phyloP scores from a whole-genome alignment of 2,329 filamentous ascomycete species.

The Epicoccum sorghinum region DNA sequence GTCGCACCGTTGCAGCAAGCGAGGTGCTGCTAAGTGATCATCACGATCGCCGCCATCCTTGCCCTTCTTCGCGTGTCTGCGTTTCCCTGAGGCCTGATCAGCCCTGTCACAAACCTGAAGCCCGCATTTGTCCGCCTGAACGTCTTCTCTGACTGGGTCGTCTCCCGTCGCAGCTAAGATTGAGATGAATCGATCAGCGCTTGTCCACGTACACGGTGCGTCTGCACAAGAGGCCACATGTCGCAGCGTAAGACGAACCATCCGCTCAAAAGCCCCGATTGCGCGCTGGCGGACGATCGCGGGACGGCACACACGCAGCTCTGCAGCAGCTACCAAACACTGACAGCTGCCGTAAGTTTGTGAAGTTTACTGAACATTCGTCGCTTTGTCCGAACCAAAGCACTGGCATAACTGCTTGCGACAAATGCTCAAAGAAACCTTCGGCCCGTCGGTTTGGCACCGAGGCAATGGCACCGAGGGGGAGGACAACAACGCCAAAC shows the following conservation, averaged over 20 bases:
- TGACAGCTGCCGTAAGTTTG: slow-evolving; percentile 1
- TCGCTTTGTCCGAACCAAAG: slow-evolving; percentile 1
- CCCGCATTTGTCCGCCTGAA: slow-evolving; percentile 6
- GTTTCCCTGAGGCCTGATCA: slow-evolving; percentile 45
- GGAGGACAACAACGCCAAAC: slow-evolving; percentile 16
- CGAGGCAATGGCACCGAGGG: slow-evolving; percentile 6
- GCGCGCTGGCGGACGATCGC: background rate
- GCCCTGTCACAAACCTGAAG: slow-evolving; percentile 36
- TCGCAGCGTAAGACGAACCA: slow-evolving; percentile 3
- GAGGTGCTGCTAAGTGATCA: slow-evolving; percentile 28
- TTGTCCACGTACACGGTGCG: slow-evolving; percentile 20
- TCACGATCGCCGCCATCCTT: slow-evolving; percentile 41
- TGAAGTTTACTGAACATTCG: background rate
- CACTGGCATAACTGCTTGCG: background rate
- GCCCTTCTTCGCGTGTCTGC: slow-evolving; percentile 33
- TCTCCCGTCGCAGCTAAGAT: slow-evolving; percentile 15
- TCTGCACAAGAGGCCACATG: slow-evolving; percentile 15
- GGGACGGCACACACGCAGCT: slow-evolving; percentile 1
- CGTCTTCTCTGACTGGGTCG: slow-evolving; percentile 32
- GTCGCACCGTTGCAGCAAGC: slow-evolving; percentile 32
- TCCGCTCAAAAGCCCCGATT: background rate
- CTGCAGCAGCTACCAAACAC: slow-evolving; percentile 6
- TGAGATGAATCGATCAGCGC: slow-evolving; percentile 29
- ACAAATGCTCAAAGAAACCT: slow-evolving; percentile 1
- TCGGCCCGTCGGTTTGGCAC: slow-evolving; percentile 25